A percentile compares a stretch with the other conserved stretches of the same genome.
phyloP scores from a whole-genome alignment of 2,329 filamentous ascomycete genomes.

The Plectosphaerella sp. region DNA sequence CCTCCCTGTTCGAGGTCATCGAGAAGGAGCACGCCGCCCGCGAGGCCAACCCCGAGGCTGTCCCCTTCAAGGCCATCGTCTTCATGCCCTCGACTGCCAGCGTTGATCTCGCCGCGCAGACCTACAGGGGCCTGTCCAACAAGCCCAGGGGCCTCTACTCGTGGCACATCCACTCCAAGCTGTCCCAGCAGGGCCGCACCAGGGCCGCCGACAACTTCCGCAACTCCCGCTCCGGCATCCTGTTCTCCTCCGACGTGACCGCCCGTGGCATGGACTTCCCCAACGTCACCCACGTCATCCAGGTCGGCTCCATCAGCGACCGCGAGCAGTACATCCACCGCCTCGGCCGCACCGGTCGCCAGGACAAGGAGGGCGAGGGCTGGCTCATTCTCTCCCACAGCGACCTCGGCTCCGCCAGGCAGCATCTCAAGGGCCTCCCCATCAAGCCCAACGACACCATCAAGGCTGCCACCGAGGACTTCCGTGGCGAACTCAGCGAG shows the following conservation, averaged over 20 bases:
- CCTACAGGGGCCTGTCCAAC: slow-evolving; percentile 28
- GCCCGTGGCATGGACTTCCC: slow-evolving; percentile 83
- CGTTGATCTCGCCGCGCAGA: slow-evolving; percentile 53
- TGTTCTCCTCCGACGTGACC: slow-evolving; percentile 76
- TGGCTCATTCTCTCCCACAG: slow-evolving; percentile 59
- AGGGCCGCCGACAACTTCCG: slow-evolving; percentile 70
- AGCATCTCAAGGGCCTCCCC: slow-evolving; percentile 54
- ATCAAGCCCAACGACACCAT: slow-evolving; percentile 52
- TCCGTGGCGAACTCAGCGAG: slow-evolving; percentile 33
- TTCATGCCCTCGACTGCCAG: slow-evolving; percentile 80
- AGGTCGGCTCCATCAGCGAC: slow-evolving; percentile 60
- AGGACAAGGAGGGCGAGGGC: slow-evolving; percentile 67
- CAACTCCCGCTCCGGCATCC: slow-evolving; percentile 52
- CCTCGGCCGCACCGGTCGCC: slow-evolving; percentile 71
- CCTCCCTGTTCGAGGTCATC: slow-evolving; percentile 72
- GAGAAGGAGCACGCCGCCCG: slow-evolving; percentile 51
- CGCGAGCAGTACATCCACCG: slow-evolving; percentile 74
- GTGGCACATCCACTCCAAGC: slow-evolving; percentile 72
- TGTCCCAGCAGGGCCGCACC: slow-evolving; percentile 68
- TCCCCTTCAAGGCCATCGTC: slow-evolving; percentile 91
- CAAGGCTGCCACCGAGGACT: slow-evolving; percentile 45
- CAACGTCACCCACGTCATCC: slow-evolving; percentile 73
- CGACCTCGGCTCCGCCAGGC: slow-evolving; percentile 44
- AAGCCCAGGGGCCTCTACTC: slow-evolving; percentile 10
- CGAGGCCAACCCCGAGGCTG: slow-evolving; percentile 28